These are phyloP conservation scores for Trichosporon coremiiforme DNA, from an alignment of 1,284 basidiomycete genomes.

Conservation along the genomic window DNA sequence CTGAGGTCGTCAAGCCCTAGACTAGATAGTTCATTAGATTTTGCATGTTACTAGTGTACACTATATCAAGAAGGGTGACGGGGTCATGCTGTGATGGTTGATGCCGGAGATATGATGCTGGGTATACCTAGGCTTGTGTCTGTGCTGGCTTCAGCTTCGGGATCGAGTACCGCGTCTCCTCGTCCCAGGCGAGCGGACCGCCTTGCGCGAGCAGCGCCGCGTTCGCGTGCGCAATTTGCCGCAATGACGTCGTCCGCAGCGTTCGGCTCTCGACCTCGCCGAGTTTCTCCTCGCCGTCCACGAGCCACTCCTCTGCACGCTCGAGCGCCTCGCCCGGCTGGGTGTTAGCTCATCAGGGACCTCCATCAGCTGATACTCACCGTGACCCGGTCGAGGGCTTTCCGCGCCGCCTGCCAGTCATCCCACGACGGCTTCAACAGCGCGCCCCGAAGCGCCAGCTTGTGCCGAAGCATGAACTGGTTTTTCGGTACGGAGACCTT, in stretches of 20 bases:
- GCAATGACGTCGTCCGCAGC: slow-evolving; percentile 9
- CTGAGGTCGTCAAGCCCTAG: neutral
- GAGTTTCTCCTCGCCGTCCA: slow-evolving; percentile 5
- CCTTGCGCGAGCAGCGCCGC: neutral
- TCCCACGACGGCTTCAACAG: slow-evolving; percentile 7
- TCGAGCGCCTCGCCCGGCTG: neutral
- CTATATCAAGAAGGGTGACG: slow-evolving; percentile 10
- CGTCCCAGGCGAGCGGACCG: neutral
- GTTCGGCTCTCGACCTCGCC: slow-evolving; percentile 10
- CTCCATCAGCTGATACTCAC: neutral
- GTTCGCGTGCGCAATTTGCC: neutral
- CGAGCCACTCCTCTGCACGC: slow-evolving; percentile 11
- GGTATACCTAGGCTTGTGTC: neutral
- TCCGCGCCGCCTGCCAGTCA: slow-evolving; percentile 17
- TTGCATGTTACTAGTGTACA: slow-evolving; percentile 19
- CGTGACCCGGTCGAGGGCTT: slow-evolving; percentile 11
- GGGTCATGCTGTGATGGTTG: no score
- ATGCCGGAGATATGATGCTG: neutral
- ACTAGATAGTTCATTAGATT: neutral
- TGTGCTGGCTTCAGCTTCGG: neutral
- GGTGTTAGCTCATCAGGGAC: neutral
- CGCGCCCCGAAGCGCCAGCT: slow-evolving; percentile 22
- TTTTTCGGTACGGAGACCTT: neutral
- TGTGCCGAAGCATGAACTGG: slow-evolving; percentile 30
- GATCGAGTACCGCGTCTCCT: slow-evolving; percentile 12